Evolutionary conservation across 2,329 filamentous ascomycete species (phyloP).

Genomic region (Ophiostoma angusticollis): DNA sequence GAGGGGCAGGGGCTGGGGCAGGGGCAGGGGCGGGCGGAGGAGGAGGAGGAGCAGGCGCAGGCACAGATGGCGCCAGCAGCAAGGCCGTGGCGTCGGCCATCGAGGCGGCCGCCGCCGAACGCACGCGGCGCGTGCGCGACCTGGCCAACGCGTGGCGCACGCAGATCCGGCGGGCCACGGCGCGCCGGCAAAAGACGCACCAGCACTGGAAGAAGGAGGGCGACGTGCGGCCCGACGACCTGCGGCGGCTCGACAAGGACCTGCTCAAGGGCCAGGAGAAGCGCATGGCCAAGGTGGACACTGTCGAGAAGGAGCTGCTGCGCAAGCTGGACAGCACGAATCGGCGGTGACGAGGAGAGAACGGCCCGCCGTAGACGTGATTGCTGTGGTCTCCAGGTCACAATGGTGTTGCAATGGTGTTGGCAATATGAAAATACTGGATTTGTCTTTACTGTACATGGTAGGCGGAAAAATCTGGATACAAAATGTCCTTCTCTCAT

Average conservation of each 20-base stretch:
- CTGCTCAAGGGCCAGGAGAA: slow-evolving; percentile 41
- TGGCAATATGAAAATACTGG: no score
- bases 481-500: no score
- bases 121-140: slow-evolving; percentile 30
- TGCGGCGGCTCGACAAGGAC: slow-evolving; percentile 28
- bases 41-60: no score
- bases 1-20: not conserved
- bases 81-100: not conserved
- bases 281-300: slow-evolving; percentile 37
- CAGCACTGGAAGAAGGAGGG: slow-evolving; percentile 35
- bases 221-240: slow-evolving; percentile 30
- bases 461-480: no score
- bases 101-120: slow-evolving; percentile 19
- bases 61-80: no score
- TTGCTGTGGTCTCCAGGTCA: no score
- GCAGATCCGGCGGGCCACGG: slow-evolving; percentile 25
- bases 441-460: no score
- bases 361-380: no score
- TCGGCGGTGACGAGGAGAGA: not conserved
- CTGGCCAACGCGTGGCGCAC: slow-evolving; percentile 38
- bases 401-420: no score
- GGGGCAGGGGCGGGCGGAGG: not conserved
- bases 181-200: slow-evolving; percentile 33
- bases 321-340: slow-evolving; percentile 23
- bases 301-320: slow-evolving; percentile 35